Percentiles rank a stretch among this genome's conserved stretches.
Conservation (phyloP, 257 asterid genomes). For the Solanum piurae region DNA sequence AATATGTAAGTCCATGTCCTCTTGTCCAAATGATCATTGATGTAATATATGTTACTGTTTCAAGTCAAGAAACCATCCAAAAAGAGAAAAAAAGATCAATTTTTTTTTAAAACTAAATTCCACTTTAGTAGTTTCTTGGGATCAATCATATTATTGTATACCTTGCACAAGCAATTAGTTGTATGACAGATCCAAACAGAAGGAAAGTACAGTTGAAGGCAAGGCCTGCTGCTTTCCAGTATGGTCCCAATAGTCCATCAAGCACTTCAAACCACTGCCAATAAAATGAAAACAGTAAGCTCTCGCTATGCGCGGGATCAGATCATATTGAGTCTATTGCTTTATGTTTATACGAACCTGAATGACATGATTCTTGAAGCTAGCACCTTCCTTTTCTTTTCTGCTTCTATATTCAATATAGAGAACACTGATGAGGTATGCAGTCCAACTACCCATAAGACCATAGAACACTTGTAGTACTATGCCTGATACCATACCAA, state of each 20-base stretch:
- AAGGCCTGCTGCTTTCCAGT: constrained; percentile 91
- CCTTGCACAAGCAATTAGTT: constrained; percentile 98
- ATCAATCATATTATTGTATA: constrained; percentile 1
- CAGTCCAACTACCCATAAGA: constrained; percentile 90
- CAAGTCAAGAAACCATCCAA: background rate
- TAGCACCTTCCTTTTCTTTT: constrained; percentile 81
- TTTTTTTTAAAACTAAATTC: background rate
- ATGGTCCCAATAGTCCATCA: constrained; percentile 89
- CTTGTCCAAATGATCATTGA: constrained; percentile 88
- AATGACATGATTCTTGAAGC: constrained; percentile 92
- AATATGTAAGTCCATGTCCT: constrained; percentile 99
- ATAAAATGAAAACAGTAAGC: background rate
- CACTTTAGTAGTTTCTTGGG: background rate
- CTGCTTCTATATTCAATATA: constrained; percentile 79
- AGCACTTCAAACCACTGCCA: constrained; percentile 93
- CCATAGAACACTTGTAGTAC: constrained; percentile 79
- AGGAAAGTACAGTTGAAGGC: constrained; percentile 98
- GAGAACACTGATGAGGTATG: constrained; percentile 83
- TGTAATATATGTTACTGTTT: constrained; percentile 80
- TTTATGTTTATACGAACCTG: constrained; percentile 32
- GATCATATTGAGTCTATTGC: background rate
- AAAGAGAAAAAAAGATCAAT: background rate
- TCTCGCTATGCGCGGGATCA: background rate
- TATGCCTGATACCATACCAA: constrained; percentile 81
- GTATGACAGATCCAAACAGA: constrained; percentile 93